phyloP scores from a whole-genome alignment of 148 eudicot genomes.

The Camellia sinensis region DNA sequence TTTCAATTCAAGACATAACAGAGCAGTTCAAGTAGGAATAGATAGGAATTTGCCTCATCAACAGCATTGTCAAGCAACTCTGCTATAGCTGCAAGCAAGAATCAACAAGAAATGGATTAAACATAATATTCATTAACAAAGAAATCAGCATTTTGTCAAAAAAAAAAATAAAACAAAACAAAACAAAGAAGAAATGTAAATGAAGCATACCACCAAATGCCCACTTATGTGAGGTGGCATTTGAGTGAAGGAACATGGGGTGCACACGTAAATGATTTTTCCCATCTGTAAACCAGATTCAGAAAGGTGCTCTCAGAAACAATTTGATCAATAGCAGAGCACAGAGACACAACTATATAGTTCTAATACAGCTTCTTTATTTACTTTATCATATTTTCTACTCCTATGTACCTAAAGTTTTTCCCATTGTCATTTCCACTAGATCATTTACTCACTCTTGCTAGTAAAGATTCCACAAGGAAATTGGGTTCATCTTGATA shows the following conservation, averaged over 20 bases:
- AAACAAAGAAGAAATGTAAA: background rate
- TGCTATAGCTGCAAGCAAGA: constrained; percentile 52
- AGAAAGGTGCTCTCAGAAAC: constrained; percentile 1
- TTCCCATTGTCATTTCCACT: background rate
- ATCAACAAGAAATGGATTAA: constrained; percentile 4
- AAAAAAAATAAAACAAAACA: background rate
- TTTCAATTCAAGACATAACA: background rate
- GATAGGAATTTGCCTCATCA: constrained; percentile 53
- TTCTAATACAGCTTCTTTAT: background rate
- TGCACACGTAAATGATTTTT: constrained; percentile 46
- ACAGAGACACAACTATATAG: background rate
- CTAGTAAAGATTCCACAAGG: background rate
- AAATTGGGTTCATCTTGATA: constrained; percentile 1
- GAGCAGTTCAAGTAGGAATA: background rate
- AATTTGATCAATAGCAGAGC: background rate
- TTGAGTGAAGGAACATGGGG: constrained; percentile 66
- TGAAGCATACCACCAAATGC: constrained; percentile 57
- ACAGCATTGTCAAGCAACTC: constrained; percentile 81
- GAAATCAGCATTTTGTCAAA: constrained; percentile 1
- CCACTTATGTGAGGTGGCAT: constrained; percentile 80
- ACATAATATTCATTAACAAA: background rate
- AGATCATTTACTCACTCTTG: background rate
- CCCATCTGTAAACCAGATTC: constrained; percentile 35
- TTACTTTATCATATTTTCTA: background rate
- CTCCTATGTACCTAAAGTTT: background rate